Conservation (phyloP, 2,329 filamentous ascomycete species). For the Pestalotiopsis sp. region DNA sequence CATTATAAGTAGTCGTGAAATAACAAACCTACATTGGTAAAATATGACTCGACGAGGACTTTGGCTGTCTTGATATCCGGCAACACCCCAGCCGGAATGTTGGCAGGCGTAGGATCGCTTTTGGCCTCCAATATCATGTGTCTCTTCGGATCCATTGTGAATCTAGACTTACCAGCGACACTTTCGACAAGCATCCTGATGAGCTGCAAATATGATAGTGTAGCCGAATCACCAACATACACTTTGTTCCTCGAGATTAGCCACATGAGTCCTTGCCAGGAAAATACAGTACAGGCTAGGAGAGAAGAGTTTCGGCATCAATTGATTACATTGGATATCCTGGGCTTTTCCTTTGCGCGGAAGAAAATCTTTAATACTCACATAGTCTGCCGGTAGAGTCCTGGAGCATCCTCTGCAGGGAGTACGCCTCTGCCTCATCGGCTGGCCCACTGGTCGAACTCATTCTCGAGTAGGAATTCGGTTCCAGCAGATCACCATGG, state of each 20-base stretch:
- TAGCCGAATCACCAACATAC: slow-evolving; percentile 65
- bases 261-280: background rate
- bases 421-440: slow-evolving; percentile 58
- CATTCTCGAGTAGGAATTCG: slow-evolving; percentile 35
- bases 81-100: slow-evolving; percentile 52
- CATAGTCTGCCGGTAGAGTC: slow-evolving; percentile 59
- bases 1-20: background rate
- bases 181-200: slow-evolving; percentile 62
- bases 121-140: slow-evolving; percentile 59
- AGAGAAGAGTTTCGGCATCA: background rate
- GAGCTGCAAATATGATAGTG: slow-evolving; percentile 61
- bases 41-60: slow-evolving; percentile 60
- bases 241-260: slow-evolving; percentile 35
- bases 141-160: slow-evolving; percentile 58
- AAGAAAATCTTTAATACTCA: slow-evolving; percentile 32
- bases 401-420: slow-evolving; percentile 59
- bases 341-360: background rate
- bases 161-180: slow-evolving; percentile 54
- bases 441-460: slow-evolving; percentile 47
- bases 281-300: background rate
- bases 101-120: slow-evolving; percentile 46
- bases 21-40: slow-evolving; percentile 52
- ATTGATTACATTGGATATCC: background rate
- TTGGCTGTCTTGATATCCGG: slow-evolving; percentile 57
- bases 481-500: slow-evolving; percentile 22